phyloP scores from a whole-genome alignment of 257 asterid species.

The Misopates orontium region DNA sequence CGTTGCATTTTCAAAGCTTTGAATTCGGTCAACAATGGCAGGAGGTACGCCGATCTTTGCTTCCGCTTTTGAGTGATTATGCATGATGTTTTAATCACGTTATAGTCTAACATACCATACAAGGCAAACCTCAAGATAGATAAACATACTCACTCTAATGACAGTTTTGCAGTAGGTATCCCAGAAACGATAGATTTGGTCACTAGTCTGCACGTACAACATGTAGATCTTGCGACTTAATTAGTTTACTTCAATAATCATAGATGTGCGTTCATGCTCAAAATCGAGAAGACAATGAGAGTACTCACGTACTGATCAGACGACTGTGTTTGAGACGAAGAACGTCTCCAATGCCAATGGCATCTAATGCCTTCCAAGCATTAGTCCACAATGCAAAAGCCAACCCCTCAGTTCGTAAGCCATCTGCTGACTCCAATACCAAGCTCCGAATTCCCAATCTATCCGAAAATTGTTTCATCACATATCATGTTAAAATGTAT shows the following conservation, averaged over 20 bases:
- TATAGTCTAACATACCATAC: no score
- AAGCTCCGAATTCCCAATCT: slow-evolving; percentile 47
- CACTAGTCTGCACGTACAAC: slow-evolving; percentile 28
- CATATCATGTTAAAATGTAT: neutral
- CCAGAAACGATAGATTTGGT: slow-evolving; percentile 39
- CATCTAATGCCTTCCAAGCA: slow-evolving; percentile 54
- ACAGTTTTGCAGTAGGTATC: slow-evolving; percentile 35
- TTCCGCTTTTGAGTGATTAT: no score
- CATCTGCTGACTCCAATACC: slow-evolving; percentile 51
- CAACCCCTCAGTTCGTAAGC: slow-evolving; percentile 40
- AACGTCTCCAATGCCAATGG: slow-evolving; percentile 38
- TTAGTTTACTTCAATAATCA: no score
- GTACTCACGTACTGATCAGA: slow-evolving; percentile 34
- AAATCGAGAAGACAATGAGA: neutral
- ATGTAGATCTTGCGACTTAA: no score
- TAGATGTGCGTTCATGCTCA: no score
- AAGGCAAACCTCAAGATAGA: neutral
- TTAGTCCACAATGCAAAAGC: slow-evolving; percentile 51
- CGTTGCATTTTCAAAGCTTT: no score
- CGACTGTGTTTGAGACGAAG: slow-evolving; percentile 39
- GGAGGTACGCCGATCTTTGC: no score
- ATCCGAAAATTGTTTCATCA: neutral
- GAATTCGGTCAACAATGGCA: no score
- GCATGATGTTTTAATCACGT: no score
- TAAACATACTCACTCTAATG: slow-evolving; percentile 32